Evolutionary conservation across 176 grass and related monocot genomes (phyloP).

Genomic region (Pontederia paniculata): DNA sequence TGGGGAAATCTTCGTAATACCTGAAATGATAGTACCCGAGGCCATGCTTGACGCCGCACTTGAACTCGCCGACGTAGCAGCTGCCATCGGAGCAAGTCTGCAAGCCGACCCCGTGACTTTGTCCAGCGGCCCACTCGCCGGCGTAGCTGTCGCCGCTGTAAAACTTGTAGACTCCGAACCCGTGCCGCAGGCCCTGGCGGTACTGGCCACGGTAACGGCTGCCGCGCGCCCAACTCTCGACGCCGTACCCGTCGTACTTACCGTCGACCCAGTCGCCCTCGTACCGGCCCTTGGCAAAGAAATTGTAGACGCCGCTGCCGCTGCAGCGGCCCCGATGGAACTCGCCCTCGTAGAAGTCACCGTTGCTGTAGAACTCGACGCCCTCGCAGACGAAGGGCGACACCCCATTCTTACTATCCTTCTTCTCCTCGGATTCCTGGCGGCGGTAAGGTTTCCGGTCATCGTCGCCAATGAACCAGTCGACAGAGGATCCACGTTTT

Average conservation of each 20-base stretch:
- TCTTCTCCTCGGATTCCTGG: conserved; percentile 1
- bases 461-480: conserved; percentile 7
- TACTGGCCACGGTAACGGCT: conserved; percentile 14
- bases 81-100: conserved; percentile 12
- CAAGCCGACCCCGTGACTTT: conserved; percentile 8
- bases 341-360: conserved; percentile 9
- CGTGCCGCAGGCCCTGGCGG: conserved; percentile 7
- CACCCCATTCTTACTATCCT: not conserved
- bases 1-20: not conserved
- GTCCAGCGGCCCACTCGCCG: conserved; percentile 1
- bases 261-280: conserved; percentile 16
- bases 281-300: conserved; percentile 5
- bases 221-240: conserved; percentile 9
- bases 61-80: conserved; percentile 13
- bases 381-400: conserved; percentile 4
- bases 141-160: conserved; percentile 13
- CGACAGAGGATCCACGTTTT: not conserved
- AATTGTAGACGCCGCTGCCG: conserved; percentile 13
- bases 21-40: conserved; percentile 13
- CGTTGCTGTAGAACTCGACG: conserved; percentile 6
- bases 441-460: not conserved
- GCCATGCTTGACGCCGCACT: conserved; percentile 16
- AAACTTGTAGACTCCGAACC: conserved; percentile 7
- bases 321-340: conserved; percentile 4
- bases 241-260: conserved; percentile 7